These are phyloP conservation scores for Prunus padus DNA, from an alignment of 306 rosid genomes.

Conservation along the genomic window DNA sequence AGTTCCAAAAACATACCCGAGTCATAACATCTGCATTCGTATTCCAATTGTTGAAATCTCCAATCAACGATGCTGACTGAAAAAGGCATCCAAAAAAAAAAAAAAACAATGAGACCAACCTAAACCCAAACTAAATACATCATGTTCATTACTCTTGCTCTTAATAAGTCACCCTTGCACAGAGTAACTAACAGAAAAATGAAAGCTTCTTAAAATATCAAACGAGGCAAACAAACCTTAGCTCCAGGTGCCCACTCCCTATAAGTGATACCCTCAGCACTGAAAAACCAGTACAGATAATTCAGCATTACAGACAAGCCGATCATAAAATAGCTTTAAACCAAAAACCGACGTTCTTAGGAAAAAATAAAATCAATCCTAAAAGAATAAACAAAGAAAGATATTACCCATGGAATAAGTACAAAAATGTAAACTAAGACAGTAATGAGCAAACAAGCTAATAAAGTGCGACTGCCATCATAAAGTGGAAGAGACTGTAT, in stretches of 20 bases:
- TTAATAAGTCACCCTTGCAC: not conserved
- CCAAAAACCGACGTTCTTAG: not conserved
- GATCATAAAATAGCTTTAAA: not conserved
- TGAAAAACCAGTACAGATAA: constrained; percentile 44
- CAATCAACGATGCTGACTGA: constrained; percentile 91
- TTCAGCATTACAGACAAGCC: constrained; percentile 15
- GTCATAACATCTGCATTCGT: constrained; percentile 80
- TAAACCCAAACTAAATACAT: not conserved
- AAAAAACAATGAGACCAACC: not conserved
- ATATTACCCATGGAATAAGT: not conserved
- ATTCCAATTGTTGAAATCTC: constrained; percentile 98
- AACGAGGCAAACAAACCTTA: constrained; percentile 51
- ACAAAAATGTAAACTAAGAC: not conserved
- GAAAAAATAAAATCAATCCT: not conserved
- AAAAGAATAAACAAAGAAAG: not conserved
- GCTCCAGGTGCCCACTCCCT: constrained; percentile 99
- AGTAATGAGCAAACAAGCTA: constrained; percentile 2
- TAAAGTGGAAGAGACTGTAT: not conserved
- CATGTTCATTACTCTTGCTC: not conserved
- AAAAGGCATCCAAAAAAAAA: constrained; percentile 22
- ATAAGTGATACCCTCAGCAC: constrained; percentile 84
- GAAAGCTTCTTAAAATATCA: not conserved
- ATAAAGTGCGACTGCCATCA: not conserved
- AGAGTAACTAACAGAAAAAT: not conserved
- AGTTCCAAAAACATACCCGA: constrained; percentile 51